Conservation (phyloP, 2,329 filamentous ascomycete species). For the Aspergillus aculeatus region DNA sequence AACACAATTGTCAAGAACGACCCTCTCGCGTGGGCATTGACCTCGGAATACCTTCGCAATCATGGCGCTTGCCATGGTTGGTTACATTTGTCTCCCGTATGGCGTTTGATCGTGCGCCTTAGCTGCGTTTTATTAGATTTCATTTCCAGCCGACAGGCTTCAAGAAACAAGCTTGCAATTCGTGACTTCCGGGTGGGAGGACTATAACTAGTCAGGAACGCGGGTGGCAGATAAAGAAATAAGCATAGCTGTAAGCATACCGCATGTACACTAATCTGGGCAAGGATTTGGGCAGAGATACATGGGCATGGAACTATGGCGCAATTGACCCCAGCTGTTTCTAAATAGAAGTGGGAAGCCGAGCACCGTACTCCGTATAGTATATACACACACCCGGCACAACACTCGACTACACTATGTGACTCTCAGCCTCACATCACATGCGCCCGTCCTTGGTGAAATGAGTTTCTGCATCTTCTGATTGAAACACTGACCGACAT, state of each 20-base stretch:
- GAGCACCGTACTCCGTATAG: too few species aligned
- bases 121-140: constrained; percentile 25
- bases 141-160: constrained; percentile 21
- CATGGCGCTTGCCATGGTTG: constrained; percentile 22
- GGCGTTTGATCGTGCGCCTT: constrained; percentile 25
- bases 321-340: too few species aligned
- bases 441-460: not conserved
- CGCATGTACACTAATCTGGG: not conserved
- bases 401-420: not conserved
- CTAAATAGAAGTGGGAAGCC: too few species aligned
- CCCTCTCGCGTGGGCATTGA: constrained; percentile 17
- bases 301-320: not conserved
- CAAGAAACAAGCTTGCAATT: constrained; percentile 24
- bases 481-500: too few species aligned
- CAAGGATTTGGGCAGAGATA: not conserved
- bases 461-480: not conserved
- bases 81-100: constrained; percentile 20
- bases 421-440: not conserved
- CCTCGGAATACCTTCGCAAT: constrained; percentile 1
- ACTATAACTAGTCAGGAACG: not conserved
- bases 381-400: not conserved
- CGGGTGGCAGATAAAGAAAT: not conserved
- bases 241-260: not conserved
- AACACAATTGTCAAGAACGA: constrained; percentile 17
- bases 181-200: not conserved